phyloP scores from a whole-genome alignment of 257 asterid species.

The Nicotiana tomentosiformis region DNA sequence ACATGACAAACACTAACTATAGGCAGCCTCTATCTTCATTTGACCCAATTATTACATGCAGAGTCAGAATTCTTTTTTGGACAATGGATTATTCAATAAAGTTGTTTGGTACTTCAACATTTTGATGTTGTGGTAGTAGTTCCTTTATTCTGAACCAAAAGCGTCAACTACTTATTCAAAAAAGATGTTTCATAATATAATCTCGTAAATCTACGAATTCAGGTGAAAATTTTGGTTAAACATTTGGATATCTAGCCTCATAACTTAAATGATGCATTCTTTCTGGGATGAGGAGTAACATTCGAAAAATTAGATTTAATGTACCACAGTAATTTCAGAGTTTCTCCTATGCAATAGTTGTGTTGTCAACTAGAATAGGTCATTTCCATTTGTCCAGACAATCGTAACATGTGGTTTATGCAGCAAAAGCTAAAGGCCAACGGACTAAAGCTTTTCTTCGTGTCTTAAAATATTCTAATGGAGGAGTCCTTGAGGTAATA shows the following conservation, averaged over 20 bases:
- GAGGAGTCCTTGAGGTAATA: constrained; percentile 89
- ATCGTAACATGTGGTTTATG: constrained; percentile 24
- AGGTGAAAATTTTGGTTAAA: background rate
- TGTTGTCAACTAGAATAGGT: background rate
- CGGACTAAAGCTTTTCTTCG: constrained; percentile 93
- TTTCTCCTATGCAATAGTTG: background rate
- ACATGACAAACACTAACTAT: background rate
- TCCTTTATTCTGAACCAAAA: background rate
- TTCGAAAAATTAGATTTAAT: background rate
- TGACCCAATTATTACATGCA: background rate
- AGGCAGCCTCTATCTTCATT: background rate
- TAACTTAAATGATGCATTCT: background rate
- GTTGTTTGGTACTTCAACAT: background rate
- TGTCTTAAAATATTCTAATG: constrained; percentile 80
- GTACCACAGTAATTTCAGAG: background rate
- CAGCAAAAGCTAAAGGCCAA: constrained; percentile 79
- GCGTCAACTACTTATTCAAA: background rate
- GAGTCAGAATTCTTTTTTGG: background rate
- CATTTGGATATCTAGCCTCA: background rate
- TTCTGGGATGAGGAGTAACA: background rate
- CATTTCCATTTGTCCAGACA: background rate
- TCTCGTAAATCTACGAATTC: background rate
- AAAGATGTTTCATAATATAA: background rate
- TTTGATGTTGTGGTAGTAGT: background rate
- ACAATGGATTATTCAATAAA: background rate